Evolutionary conservation across 176 grass and related monocot species (phyloP).

Genomic region (Carex scoparia): DNA sequence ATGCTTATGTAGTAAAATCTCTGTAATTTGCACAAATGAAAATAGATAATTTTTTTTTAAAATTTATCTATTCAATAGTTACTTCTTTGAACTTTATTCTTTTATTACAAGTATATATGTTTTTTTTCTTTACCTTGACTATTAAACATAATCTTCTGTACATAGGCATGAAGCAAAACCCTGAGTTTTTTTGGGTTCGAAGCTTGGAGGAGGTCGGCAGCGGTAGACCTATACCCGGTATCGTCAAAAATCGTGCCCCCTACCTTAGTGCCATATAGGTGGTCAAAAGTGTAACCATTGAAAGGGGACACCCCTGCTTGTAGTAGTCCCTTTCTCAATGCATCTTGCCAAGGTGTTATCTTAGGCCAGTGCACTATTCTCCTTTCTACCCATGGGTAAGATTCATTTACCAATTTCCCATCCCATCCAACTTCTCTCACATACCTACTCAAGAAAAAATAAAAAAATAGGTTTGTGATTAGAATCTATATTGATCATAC

Average conservation of each 20-base stretch:
- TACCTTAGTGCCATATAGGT: conserved; percentile 78
- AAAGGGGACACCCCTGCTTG: conserved; percentile 75
- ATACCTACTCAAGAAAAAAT: conserved; percentile 39
- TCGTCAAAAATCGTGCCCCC: conserved; percentile 85
- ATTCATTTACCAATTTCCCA: conserved; percentile 68
- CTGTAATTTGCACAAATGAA: not conserved
- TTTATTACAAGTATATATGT: not conserved
- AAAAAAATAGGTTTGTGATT: not conserved
- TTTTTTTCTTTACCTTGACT: conserved; percentile 34
- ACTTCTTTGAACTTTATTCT: not conserved
- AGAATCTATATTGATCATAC: not conserved
- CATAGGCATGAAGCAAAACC: conserved; percentile 73
- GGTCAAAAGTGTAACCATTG: conserved; percentile 86
- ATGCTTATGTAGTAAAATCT: conserved; percentile 1
- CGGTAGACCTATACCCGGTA: conserved; percentile 67
- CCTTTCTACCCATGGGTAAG: conserved; percentile 80
- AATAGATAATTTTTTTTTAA: not conserved
- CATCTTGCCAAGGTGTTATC: conserved; percentile 74
- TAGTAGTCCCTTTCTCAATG: conserved; percentile 63
- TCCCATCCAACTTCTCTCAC: conserved; percentile 67
- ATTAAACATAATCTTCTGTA: conserved; percentile 59
- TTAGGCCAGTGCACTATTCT: conserved; percentile 79
- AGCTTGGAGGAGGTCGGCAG: conserved; percentile 73
- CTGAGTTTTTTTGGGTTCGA: conserved; percentile 51
- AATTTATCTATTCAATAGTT: not conserved